Conservation (phyloP, 2,329 filamentous ascomycete genomes). For the Nothophaeocryptopus gaeumannii region DNA sequence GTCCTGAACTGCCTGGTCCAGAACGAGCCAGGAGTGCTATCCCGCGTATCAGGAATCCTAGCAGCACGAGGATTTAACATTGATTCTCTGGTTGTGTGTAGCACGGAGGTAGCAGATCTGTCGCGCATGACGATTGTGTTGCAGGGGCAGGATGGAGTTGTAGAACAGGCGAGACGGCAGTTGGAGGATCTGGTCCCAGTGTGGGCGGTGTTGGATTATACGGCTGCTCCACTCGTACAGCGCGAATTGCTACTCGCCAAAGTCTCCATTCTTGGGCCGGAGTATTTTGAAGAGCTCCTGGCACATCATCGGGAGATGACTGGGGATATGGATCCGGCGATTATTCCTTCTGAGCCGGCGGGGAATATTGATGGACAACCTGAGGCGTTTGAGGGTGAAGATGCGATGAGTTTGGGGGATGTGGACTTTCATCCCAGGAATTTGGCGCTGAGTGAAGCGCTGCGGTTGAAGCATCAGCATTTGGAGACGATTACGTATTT, state of each 20-base stretch:
- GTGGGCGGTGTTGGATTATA: conserved; percentile 98
- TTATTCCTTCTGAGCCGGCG: conserved; percentile 24
- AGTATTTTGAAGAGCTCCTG: conserved; percentile 96
- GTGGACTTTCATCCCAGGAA: conserved; percentile 85
- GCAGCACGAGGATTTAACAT: conserved; percentile 98
- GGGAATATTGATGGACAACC: conserved; percentile 20
- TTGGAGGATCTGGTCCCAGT: conserved; percentile 95
- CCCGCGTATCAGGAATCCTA: conserved; percentile 91
- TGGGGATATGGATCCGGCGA: conserved; percentile 26
- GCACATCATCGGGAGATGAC: conserved; percentile 93
- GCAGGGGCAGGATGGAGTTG: conserved; percentile 91
- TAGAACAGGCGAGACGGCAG: conserved; percentile 93
- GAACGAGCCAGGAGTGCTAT: conserved; percentile 96
- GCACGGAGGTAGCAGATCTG: conserved; percentile 93
- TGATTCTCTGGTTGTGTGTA: conserved; percentile 95
- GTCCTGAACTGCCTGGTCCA: conserved; percentile 98
- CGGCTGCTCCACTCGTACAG: conserved; percentile 86
- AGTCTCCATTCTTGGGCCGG: conserved; percentile 91
- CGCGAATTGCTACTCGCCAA: conserved; percentile 93
- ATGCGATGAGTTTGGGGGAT: conserved; percentile 21
- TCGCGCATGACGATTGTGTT: conserved; percentile 99
- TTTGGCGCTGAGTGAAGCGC: conserved; percentile 78
- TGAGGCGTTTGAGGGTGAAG: conserved; percentile 11
- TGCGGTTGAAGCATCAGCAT: conserved; percentile 97
- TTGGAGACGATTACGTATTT: conserved; percentile 94